Conservation (phyloP, 805 yeast species). For the Middelhovenomyces tepae region DNA sequence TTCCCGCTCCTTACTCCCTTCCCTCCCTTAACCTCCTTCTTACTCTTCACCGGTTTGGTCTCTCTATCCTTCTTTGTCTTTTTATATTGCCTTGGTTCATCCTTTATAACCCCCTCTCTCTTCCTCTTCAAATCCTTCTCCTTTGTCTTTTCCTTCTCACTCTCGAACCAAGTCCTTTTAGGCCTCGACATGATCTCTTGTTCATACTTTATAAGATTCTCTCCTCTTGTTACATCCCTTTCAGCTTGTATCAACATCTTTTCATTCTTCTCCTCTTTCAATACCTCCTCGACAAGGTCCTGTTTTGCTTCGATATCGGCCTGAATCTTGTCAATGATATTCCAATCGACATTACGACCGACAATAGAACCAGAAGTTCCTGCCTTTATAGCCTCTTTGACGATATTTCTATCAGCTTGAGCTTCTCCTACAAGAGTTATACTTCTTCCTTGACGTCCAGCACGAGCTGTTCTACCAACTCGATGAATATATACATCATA, state of each 20-base stretch:
- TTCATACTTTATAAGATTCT: conserved; percentile 69
- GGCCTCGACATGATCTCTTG: conserved; percentile 85
- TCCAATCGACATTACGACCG: conserved; percentile 92
- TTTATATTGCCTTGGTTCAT: conserved; percentile 55
- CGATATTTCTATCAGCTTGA: conserved; percentile 77
- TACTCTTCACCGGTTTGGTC: conserved; percentile 32
- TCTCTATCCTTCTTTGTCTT: conserved; percentile 71
- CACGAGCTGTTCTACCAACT: conserved; percentile 99
- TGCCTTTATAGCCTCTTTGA: conserved; percentile 78
- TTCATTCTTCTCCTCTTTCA: conserved; percentile 80
- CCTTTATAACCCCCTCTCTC: conserved; percentile 70
- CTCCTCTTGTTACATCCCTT: conserved; percentile 80
- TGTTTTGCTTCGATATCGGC: conserved; percentile 51
- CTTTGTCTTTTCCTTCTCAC: conserved; percentile 40
- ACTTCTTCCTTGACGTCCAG: conserved; percentile 91
- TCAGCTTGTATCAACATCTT: conserved; percentile 84
- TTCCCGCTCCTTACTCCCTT: conserved; percentile 18
- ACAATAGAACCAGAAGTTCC: conserved; percentile 47
- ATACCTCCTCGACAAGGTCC: conserved; percentile 60
- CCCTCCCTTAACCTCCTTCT: conserved; percentile 18
- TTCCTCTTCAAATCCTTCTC: conserved; percentile 37
- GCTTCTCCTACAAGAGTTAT: conserved; percentile 92
- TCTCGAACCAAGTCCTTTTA: conserved; percentile 93
- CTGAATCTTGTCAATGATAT: conserved; percentile 61
- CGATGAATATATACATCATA: conserved; percentile 91